Conservation (phyloP, 805 yeast genomes). For the Metschnikowia cerradonensis region DNA sequence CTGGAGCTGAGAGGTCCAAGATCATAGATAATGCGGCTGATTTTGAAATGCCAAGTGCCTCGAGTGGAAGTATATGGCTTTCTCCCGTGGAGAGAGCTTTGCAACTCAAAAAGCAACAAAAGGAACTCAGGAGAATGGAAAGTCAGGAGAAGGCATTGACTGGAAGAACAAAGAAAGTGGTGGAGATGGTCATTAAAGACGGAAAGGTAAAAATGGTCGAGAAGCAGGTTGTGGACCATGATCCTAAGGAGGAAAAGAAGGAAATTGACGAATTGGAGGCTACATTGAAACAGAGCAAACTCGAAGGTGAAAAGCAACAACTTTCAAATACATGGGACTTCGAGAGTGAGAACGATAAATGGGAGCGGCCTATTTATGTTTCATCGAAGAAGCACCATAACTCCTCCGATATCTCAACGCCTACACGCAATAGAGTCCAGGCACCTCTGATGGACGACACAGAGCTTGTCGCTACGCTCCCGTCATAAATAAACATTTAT, state of each 20-base stretch:
- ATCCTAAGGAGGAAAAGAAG: constrained; percentile 25
- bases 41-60: constrained; percentile 56
- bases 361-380: constrained; percentile 50
- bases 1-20: constrained; percentile 84
- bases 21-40: constrained; percentile 94
- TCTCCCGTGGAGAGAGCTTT: constrained; percentile 83
- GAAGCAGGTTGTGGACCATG: constrained; percentile 21
- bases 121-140: constrained; percentile 61
- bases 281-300: constrained; percentile 20
- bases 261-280: constrained; percentile 38
- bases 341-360: constrained; percentile 48
- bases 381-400: neutral
- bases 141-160: constrained; percentile 46
- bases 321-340: constrained; percentile 55
- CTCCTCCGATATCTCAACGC: neutral
- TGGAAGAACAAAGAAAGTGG: constrained; percentile 71
- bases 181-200: constrained; percentile 74
- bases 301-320: constrained; percentile 26
- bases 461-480: constrained; percentile 17
- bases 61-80: constrained; percentile 69
- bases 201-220: constrained; percentile 74
- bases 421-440: constrained; percentile 14
- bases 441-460: constrained; percentile 9
- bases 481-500: constrained; percentile 5
- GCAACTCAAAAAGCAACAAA: constrained; percentile 82